Conservation (phyloP, 2,329 filamentous ascomycete genomes). For the Clonostachys chloroleuca region DNA sequence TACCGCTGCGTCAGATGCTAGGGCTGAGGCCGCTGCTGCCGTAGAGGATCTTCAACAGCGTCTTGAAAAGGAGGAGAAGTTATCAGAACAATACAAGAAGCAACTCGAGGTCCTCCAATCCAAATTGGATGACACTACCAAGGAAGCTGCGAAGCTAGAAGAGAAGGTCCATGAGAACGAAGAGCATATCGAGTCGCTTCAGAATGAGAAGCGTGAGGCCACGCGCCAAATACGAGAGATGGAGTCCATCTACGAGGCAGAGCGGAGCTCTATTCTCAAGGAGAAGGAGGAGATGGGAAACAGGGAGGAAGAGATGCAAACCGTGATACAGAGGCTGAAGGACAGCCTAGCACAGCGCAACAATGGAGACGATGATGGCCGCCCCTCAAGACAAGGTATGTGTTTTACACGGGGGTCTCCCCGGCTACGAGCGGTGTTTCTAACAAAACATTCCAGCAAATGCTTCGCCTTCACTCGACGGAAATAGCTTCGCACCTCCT, state of each 20-base stretch:
- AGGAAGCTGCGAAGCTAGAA: constrained; percentile 82
- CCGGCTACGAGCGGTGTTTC: constrained; percentile 5
- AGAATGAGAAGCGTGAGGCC: constrained; percentile 81
- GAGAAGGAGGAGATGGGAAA: constrained; percentile 87
- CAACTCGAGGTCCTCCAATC: constrained; percentile 82
- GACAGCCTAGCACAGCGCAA: constrained; percentile 79
- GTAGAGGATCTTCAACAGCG: constrained; percentile 83
- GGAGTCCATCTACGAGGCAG: constrained; percentile 87
- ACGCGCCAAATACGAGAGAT: constrained; percentile 83
- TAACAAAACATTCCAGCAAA: constrained; percentile 27
- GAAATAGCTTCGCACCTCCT: constrained; percentile 79
- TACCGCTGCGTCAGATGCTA: constrained; percentile 64
- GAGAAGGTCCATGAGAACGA: constrained; percentile 84
- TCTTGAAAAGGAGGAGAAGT: constrained; percentile 73
- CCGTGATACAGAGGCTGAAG: constrained; percentile 86
- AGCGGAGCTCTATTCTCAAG: constrained; percentile 80
- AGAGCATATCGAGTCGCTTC: constrained; percentile 74
- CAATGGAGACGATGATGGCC: constrained; percentile 48
- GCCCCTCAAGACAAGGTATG: constrained; percentile 55
- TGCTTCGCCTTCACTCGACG: constrained; percentile 66
- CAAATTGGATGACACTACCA: constrained; percentile 77
- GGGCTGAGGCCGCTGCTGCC: constrained; percentile 73
- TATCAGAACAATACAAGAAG: constrained; percentile 76
- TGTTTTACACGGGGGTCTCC: constrained; percentile 4
- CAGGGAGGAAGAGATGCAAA: constrained; percentile 85